A percentile compares a stretch with the other conserved stretches of the same genome.
phyloP scores from a whole-genome alignment of 2,329 filamentous ascomycete genomes.

The Penicillium italicum region DNA sequence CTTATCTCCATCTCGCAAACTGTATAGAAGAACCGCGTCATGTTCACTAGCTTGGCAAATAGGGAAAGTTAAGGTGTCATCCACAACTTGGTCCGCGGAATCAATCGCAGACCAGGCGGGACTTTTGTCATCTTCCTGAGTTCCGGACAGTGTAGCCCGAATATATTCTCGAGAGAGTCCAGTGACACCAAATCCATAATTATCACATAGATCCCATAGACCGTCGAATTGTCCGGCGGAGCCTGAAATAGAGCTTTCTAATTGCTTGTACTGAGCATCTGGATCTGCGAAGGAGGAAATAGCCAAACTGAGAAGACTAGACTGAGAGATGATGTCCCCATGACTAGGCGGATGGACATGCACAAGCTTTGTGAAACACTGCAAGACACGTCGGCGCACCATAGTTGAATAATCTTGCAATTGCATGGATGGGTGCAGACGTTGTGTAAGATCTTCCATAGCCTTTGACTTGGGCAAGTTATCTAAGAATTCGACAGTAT shows the following conservation, averaged over 20 bases:
- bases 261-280: constrained; percentile 68
- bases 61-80: constrained; percentile 52
- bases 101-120: constrained; percentile 40
- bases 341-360: constrained; percentile 81
- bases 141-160: constrained; percentile 66
- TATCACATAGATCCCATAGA: constrained; percentile 92
- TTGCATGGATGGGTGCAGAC: constrained; percentile 79
- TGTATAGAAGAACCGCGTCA: constrained; percentile 78
- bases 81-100: constrained; percentile 37
- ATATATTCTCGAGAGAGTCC: constrained; percentile 77
- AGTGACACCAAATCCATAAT: constrained; percentile 89
- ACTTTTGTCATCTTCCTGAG: constrained; percentile 60
- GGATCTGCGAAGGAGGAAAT: constrained; percentile 92
- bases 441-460: constrained; percentile 79
- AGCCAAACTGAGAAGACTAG: constrained; percentile 83
- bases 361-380: constrained; percentile 90
- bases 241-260: constrained; percentile 88
- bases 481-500: constrained; percentile 84
- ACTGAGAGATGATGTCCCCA: constrained; percentile 81
- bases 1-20: constrained; percentile 47
- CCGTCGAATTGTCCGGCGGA: constrained; percentile 87
- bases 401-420: constrained; percentile 87
- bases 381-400: constrained; percentile 86
- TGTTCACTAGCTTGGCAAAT: constrained; percentile 83
- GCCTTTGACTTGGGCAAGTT: constrained; percentile 78